A percentile compares a stretch with the other conserved stretches of the same genome.
These are phyloP conservation scores for Cyclostephanos invisitatus DNA, from an alignment of 108 stramenopile species.

Conservation along the genomic window DNA sequence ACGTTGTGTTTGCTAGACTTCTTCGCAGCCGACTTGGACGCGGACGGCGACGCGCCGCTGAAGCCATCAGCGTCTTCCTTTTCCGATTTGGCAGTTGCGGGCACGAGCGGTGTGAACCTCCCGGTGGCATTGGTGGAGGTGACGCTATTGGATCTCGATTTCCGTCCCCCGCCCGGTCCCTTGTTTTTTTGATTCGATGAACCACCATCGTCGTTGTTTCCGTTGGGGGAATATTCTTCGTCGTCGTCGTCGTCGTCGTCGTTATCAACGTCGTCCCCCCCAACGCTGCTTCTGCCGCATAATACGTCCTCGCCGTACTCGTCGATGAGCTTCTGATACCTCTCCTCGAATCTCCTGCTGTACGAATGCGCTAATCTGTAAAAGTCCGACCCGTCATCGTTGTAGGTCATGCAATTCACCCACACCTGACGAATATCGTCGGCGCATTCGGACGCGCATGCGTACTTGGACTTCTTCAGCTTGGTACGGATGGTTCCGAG, in stretches of 20 bases:
- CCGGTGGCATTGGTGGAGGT: slow-evolving; percentile 1
- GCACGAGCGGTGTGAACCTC: slow-evolving; percentile 6
- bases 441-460: slow-evolving; percentile 70
- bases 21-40: slow-evolving; percentile 7
- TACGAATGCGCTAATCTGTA: slow-evolving; percentile 83
- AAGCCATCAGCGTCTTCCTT: slow-evolving; percentile 11
- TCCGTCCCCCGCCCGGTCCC: slow-evolving; percentile 15
- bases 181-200: background rate
- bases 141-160: slow-evolving; percentile 11
- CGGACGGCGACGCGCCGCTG: slow-evolving; percentile 9
- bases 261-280: background rate
- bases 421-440: slow-evolving; percentile 95
- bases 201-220: background rate
- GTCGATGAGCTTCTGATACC: slow-evolving; percentile 72
- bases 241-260: slow-evolving; percentile 3
- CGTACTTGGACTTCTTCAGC: slow-evolving; percentile 82
- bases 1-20: slow-evolving; percentile 7
- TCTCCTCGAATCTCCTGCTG: slow-evolving; percentile 83
- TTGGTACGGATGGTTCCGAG: slow-evolving; percentile 91
- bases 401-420: slow-evolving; percentile 96
- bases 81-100: slow-evolving; percentile 5
- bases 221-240: no score
- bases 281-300: slow-evolving; percentile 1
- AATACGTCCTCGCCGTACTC: slow-evolving; percentile 60
- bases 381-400: slow-evolving; percentile 89